Percentiles rank a stretch among this genome's conserved stretches.
These are phyloP conservation scores for Pseudogymnoascus sp. DNA, from an alignment of 2,329 filamentous ascomycete species.

Conservation along the genomic window DNA sequence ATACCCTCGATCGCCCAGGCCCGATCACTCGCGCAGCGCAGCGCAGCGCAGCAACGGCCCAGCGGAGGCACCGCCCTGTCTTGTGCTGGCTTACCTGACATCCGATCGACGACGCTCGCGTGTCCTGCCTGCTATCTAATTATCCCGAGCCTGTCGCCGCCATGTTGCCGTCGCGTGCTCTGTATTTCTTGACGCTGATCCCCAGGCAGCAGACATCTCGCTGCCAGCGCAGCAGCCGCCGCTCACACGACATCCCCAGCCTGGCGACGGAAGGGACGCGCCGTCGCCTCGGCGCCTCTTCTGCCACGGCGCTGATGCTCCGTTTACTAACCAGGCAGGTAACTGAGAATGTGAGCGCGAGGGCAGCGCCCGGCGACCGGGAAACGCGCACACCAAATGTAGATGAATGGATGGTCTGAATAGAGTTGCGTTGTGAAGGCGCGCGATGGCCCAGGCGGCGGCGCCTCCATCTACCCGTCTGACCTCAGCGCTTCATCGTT, in stretches of 20 bases:
- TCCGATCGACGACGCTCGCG: not conserved
- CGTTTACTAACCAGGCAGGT: not conserved
- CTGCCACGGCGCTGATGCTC: not conserved
- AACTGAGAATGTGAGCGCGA: not conserved
- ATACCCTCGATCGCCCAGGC: not conserved
- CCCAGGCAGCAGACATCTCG: not conserved
- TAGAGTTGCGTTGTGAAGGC: not conserved
- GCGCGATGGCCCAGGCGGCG: not conserved
- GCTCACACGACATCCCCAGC: not conserved
- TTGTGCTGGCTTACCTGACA: not conserved
- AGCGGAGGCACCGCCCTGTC: not conserved
- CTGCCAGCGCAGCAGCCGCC: not conserved
- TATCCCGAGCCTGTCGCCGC: not conserved
- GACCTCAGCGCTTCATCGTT: not conserved
- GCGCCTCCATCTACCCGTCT: slow-evolving; percentile 3
- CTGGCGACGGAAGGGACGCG: not conserved
- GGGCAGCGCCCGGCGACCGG: not conserved
- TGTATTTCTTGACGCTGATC: not conserved
- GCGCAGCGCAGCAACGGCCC: not conserved
- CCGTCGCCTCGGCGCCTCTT: not conserved
- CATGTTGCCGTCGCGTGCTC: not conserved
- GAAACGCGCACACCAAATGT: not conserved
- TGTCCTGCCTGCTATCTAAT: not conserved
- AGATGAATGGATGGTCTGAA: not conserved
- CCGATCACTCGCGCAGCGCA: not conserved